Evolutionary conservation across 352 stramenopile species (phyloP).

Genomic region (Lagenidium giganteum): DNA sequence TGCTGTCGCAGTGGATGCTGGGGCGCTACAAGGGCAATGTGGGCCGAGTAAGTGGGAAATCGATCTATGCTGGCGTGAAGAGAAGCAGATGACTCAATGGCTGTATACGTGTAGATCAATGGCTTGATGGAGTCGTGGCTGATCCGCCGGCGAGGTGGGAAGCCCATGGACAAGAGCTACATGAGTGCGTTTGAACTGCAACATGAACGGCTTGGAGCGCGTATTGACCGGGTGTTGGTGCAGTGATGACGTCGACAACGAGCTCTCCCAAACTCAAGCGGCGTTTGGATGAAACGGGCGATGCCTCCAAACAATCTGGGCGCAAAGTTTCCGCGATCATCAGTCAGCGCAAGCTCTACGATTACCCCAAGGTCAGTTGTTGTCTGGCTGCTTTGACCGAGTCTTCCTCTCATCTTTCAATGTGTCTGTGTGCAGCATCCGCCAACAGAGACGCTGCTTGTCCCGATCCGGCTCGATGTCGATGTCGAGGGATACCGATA

Average conservation of each 20-base stretch:
- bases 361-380: conserved; percentile 58
- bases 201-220: neutral
- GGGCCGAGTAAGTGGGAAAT: conserved; percentile 36
- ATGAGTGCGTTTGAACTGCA: conserved; percentile 26
- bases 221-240: neutral
- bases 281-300: conserved; percentile 48
- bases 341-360: conserved; percentile 51
- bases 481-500: conserved; percentile 78
- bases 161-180: conserved; percentile 73
- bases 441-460: conserved; percentile 36
- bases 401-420: neutral
- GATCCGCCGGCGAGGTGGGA: conserved; percentile 71
- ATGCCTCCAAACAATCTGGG: conserved; percentile 11
- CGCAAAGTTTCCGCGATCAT: conserved; percentile 4
- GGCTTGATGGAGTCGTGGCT: conserved; percentile 83
- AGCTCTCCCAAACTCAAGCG: conserved; percentile 71
- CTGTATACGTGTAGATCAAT: conserved; percentile 54
- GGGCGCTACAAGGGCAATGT: conserved; percentile 83
- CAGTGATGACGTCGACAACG: conserved; percentile 46
- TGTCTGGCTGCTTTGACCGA: neutral
- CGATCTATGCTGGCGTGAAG: no score
- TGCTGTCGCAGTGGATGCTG: conserved; percentile 86
- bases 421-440: conserved; percentile 26
- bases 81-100: no score
- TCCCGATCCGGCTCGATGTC: conserved; percentile 72